Evolutionary conservation across 345 rosid species (phyloP).

Genomic region (Tarenaya hassleriana): DNA sequence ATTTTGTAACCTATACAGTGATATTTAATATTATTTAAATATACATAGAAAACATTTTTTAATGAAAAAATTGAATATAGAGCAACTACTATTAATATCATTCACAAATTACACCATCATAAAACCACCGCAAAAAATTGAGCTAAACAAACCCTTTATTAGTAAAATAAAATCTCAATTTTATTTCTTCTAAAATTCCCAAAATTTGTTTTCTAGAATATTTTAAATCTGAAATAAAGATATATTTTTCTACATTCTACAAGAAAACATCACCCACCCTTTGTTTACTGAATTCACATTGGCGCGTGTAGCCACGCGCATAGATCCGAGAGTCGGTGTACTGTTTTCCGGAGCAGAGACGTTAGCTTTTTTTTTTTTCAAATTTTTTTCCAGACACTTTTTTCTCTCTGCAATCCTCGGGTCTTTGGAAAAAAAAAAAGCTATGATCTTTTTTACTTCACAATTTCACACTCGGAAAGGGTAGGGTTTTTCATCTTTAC

Average conservation of each 20-base stretch:
- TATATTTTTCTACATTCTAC: not conserved
- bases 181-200: too few species aligned
- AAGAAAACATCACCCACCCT: conserved; percentile 14
- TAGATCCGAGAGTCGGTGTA: not conserved
- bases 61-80: too few species aligned
- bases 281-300: not conserved
- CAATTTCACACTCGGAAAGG: conserved; percentile 34
- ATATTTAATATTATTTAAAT: too few species aligned
- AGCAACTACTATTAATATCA: too few species aligned
- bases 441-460: conserved; percentile 27
- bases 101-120: too few species aligned
- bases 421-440: conserved; percentile 16
- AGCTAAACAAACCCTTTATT: too few species aligned
- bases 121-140: too few species aligned
- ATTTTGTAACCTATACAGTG: too few species aligned
- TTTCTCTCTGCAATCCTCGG: conserved; percentile 19
- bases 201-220: too few species aligned
- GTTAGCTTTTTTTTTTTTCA: conserved; percentile 1
- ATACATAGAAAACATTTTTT: too few species aligned
- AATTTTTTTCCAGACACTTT: conserved; percentile 16
- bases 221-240: not conserved
- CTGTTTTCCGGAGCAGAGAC: conserved; percentile 16
- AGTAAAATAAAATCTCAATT: too few species aligned
- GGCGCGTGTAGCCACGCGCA: not conserved
- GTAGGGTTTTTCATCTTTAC: conserved; percentile 51